Evolutionary conservation across 345 rosid species (phyloP), one percentile per base, ranked within the genome.

Genomic region (Salix purpurea): DNA sequence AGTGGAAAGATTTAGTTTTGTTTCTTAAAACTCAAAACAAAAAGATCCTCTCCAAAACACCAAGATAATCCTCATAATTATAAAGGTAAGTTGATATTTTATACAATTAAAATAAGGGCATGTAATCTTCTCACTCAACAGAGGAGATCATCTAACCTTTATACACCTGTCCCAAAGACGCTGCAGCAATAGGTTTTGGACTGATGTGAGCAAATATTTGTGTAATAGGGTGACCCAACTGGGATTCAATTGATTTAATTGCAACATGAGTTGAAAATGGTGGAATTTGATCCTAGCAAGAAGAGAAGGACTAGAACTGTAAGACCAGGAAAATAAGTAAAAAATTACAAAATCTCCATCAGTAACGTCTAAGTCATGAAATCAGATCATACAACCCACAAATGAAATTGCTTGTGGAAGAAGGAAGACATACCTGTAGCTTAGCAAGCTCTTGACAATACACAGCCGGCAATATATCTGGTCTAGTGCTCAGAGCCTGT

Each of bases 121-220:
- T 9, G 34, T 8, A 40, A 14, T 37, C 44, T 42, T 21, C 6
- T 32, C 66, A 56, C 58, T 64, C 50, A 65, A 42, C 60, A 75
- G 77, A 72, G 74, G 65, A 77, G 75, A 73, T 40, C 69, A 77
- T 84, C 85, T 75, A 83, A 94, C 98, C 98, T 96, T 93, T 96
- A 84, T 93, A 93, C 77, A 96, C 98, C 89, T 96, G 98, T 50
- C 99, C 99, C 78, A 96, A 81, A 60, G 99, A 96, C 79, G 99
- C 99, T 67, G 99, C 92, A 70, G 98, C 98, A 77, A 90, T 81
- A 74, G 99, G 98, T 86, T 90, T 86, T 64, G 88, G 90, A 84
- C 97, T 89, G 66, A 95, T 91, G 87, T 93, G 93, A 32, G 98
- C 90, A 90, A 93, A 95, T 78, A 87, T 54, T 82, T 91, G 78